Evolutionary conservation across 2,329 filamentous ascomycete species (phyloP).

Genomic region (Pezicula carpinea): DNA sequence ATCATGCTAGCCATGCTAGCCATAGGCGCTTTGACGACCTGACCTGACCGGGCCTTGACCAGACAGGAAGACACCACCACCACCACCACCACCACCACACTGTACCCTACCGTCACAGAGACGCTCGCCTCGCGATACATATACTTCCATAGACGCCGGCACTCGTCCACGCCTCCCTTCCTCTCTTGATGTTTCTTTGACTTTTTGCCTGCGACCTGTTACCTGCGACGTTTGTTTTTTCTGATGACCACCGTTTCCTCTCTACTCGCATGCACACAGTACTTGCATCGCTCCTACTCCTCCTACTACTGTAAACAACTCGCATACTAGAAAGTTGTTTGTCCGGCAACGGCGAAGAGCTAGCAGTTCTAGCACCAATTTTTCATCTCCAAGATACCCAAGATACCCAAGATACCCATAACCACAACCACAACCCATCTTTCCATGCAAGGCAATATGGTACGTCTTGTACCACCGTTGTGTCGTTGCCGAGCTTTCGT

Average conservation of each 20-base stretch:
- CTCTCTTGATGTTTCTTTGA: conserved; percentile 20
- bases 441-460: conserved; percentile 19
- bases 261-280: conserved; percentile 8
- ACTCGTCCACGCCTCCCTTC: conserved; percentile 11
- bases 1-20: conserved; percentile 12
- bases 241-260: conserved; percentile 16
- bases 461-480: conserved; percentile 7
- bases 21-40: conserved; percentile 22
- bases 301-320: neutral
- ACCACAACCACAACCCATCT: neutral
- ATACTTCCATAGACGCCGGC: conserved; percentile 27
- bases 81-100: no score
- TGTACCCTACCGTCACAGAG: neutral
- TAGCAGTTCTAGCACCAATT: conserved; percentile 15
- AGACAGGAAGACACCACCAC: neutral
- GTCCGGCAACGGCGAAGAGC: conserved; percentile 26
- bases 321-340: conserved; percentile 17
- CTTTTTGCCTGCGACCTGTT: conserved; percentile 17
- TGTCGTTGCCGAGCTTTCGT: conserved; percentile 1
- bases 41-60: conserved; percentile 3
- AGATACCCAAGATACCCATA: conserved; percentile 7
- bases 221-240: conserved; percentile 6
- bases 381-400: conserved; percentile 19
- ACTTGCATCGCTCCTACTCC: neutral
- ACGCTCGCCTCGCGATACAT: conserved; percentile 20